Base-by-base conservation (phyloP, 2,329 filamentous ascomycete species). In the Diaporthe citrichinensis region DNA sequence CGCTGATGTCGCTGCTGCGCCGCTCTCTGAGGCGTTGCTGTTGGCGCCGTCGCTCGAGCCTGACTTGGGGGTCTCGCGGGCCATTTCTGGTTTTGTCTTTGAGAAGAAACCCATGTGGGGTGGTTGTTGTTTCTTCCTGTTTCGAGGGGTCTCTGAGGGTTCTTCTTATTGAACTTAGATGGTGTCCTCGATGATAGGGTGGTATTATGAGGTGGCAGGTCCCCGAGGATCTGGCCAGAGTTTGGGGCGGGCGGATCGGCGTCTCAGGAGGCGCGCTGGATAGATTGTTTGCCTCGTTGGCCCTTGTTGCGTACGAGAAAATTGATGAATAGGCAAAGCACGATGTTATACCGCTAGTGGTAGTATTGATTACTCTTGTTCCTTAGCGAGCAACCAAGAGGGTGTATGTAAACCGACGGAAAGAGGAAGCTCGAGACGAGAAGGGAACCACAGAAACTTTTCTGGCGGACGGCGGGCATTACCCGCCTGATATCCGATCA, bases 51-150 rank as follows among this genome's bases (percentile, higher is more conserved):
- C 44, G 58, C 65, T 53, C 9, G 65, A 53, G 46, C 46, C 65
- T 39, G 46, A n/a, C 14, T 51, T 68, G 14, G 69, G 8, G 61
- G 76, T 67, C 57, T 68, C 55, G 36, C 72, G 61, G 55, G 75
- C 67, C 69, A 74, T 76, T 57, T 71, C 68, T 51, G 62, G 62
- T 65, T 68, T 68, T 34, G 65, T 49, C 39, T 71, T 76, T 23
- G 74, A 65, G 71, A 76, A 76, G 72, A 74, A 71, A 65, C 74
- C 72, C 74, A 76, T 76, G 20, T 25, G 44, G 55, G 34, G 15
- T 31, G 55, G 61, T 39, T 34, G 1, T 67, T n/a, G n/a, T 31
- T 12, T n/a, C 31, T 49, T 14, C 9, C 25, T 49, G 20, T 51
- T 15, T 9, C 8, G 20, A 17, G 8, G 20, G 44, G 20, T 23